Base-by-base conservation (phyloP, 495 filamentous ascomycete species). In the Choiromyces venosus region DNA sequence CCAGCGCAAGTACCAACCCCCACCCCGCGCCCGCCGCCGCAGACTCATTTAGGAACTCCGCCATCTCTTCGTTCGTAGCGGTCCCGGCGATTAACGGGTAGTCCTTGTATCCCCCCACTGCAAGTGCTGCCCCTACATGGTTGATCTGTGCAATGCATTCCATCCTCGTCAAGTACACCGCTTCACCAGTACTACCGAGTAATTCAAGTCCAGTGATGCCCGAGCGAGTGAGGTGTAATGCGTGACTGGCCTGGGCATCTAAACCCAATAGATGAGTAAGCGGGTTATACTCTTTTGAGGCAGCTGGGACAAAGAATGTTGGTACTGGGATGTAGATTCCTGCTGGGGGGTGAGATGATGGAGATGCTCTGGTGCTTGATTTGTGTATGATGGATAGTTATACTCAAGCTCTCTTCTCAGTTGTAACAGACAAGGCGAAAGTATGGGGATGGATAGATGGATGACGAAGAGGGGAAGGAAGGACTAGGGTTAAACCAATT, bases 71-170 rank as follows among this genome's bases (percentile, higher is more conserved):
- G 73, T 90, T 87, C 0, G 86, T 87, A 14, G 89, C 84, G 0
- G 89, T 89, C 1, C 90, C 90, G 0, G 89, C 90, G 81, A 92
- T 90, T 46, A 92, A 82, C 0, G 90, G 90, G 70, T 89, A 89
- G 74, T 87, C 84, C n/a, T 82, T 83, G 81, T 84, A 90, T 5
- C 90, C 90, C 10, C 84, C 87, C 1, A 81, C 81, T 39, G 87
- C 84, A 37, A 90, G 83, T 25, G 85, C 85, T 67, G 83, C 78
- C 36, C 88, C 84, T 1, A 90, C 86, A 37, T 82, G 81, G 4
- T 83, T 80, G 33, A 91, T 79, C n/a, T 91, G 83, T 19, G 84
- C 79, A 68, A 79, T 84, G 25, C 90, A 87, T 74, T 92, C 90
- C 29, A 80, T 65, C n/a, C 84, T 84, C 0, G 88, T 84, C 8